phyloP scores from a whole-genome alignment of 305 asterid species.

The Fraxinus platypoda region DNA sequence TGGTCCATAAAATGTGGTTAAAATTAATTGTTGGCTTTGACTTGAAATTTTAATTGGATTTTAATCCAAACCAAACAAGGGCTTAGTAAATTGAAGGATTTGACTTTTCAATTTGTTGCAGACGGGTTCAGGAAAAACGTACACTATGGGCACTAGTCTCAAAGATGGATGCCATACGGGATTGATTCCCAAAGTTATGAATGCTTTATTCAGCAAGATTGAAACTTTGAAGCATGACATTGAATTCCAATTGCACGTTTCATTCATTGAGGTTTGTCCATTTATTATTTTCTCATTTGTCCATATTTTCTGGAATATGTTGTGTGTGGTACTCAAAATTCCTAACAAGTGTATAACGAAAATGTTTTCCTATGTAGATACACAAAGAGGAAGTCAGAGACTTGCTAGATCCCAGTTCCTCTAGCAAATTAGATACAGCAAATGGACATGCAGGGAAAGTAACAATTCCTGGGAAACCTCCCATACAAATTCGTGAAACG shows the following conservation, averaged over 20 bases:
- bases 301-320: constrained; percentile 1
- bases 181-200: constrained; percentile 86
- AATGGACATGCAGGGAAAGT: constrained; percentile 78
- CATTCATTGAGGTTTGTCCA: constrained; percentile 82
- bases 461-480: constrained; percentile 71
- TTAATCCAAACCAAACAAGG: neutral
- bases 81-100: constrained; percentile 7
- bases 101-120: constrained; percentile 43
- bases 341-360: neutral
- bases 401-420: constrained; percentile 62
- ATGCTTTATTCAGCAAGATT: constrained; percentile 80
- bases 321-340: neutral
- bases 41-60: neutral
- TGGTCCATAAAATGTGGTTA: neutral
- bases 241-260: constrained; percentile 90
- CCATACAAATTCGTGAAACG: constrained; percentile 94
- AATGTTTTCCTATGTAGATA: constrained; percentile 50
- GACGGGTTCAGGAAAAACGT: constrained; percentile 99
- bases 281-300: constrained; percentile 1
- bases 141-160: constrained; percentile 93
- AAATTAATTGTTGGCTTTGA: neutral
- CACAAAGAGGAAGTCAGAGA: constrained; percentile 98
- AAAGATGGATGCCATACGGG: constrained; percentile 85
- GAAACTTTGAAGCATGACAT: constrained; percentile 76
- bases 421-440: constrained; percentile 60